Evolutionary conservation across 495 filamentous ascomycete genomes (phyloP).

Genomic region (Tuber borchii): DNA sequence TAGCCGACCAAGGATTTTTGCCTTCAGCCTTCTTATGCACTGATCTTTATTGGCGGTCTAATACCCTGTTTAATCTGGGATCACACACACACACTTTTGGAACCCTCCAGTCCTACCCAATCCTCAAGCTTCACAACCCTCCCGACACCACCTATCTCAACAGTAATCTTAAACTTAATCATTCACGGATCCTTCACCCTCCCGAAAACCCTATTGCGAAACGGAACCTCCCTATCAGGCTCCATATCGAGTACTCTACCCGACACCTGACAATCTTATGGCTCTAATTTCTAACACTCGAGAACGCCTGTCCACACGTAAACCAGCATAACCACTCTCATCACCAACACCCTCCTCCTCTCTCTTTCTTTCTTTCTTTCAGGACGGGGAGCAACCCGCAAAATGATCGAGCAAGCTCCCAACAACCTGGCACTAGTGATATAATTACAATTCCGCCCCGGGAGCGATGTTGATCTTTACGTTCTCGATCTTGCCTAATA

Average conservation of each 20-base stretch:
- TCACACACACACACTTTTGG: neutral
- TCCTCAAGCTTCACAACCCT: conserved; percentile 3
- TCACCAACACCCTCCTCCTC: neutral
- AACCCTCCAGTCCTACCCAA: conserved; percentile 2
- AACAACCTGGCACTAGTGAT: neutral
- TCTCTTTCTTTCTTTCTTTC: neutral
- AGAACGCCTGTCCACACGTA: neutral
- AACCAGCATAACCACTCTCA: neutral
- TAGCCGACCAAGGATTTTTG: neutral
- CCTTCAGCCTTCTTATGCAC: neutral
- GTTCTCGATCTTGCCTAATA: conserved; percentile 4
- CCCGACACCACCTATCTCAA: neutral
- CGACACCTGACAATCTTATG: conserved; percentile 7
- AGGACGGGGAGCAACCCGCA: neutral
- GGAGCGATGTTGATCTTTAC: neutral
- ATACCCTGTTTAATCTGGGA: neutral
- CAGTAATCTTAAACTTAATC: conserved; percentile 6
- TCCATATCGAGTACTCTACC: neutral
- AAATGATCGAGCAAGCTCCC: conserved; percentile 9
- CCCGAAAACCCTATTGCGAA: conserved; percentile 8
- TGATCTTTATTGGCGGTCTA: neutral
- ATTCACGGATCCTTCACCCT: neutral
- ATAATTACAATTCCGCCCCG: neutral
- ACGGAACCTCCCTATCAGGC: neutral
- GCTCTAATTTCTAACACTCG: neutral